Base-by-base conservation (phyloP, 768 basidiomycete species). In the Termitomyces heimii region DNA sequence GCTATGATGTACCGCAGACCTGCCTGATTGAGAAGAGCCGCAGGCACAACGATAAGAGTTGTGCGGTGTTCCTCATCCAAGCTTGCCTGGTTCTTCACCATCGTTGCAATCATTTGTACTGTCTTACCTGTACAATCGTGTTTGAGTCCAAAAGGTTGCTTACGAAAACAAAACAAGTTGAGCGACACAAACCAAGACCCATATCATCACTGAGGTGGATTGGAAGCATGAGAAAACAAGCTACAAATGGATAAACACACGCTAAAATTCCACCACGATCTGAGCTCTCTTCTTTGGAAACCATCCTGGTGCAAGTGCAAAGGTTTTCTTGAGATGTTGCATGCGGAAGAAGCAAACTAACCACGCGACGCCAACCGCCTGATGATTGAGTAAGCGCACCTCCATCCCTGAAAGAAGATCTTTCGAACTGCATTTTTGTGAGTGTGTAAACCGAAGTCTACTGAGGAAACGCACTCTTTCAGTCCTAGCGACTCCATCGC, bases 41-140 rank as follows among this genome's bases (percentile, higher is more conserved):
- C 82, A 1, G 88, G 89, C 2, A 89, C 89, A 20, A 93, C 80
- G 53, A 93, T 80, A 2, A 92, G 80, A 9, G 85, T 92, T 0
- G 82, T 82, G 46, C 77, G 77, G 54, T 64, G 61, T 18, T 75
- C 69, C 18, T 81, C 80, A 29, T 80, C 73, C 0, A 67, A 62
- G 0, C 66, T 65, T 0, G 88, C 83, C 63, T 76, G 76, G 63
- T 91, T 89, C 65, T 77, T 77, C 20, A 78, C 82, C 82, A 92
- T 90, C 0, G 83, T 82, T 3, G 89, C 89, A 47, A 92, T 89
- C 82, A 87, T 86, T 66, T 89, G 87, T 1, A 89, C 83, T 8
- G 87, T 89, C 71, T 89, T 88, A 3, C 83, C 82, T 80, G 49
- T 22, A 35, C 24, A 40, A 48, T 44, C 7, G 32, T 45, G 5